These are phyloP conservation scores for Trametes meyenii DNA, from an alignment of 768 basidiomycete species.

Conservation along the genomic window DNA sequence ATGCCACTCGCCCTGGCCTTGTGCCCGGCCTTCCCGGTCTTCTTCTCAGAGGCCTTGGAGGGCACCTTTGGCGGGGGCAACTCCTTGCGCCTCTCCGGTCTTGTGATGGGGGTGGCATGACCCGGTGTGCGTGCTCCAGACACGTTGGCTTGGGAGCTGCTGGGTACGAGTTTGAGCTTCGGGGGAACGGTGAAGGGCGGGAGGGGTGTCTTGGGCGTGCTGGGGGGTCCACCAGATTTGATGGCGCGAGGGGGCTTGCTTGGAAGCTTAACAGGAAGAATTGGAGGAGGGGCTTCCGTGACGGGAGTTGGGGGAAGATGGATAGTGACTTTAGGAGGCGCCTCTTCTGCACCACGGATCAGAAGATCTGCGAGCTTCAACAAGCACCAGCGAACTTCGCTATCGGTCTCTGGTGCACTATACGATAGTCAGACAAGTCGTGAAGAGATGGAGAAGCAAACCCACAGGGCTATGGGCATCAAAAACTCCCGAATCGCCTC, in stretches of 20 bases:
- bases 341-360: slow-evolving; percentile 81
- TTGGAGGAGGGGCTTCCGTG: slow-evolving; percentile 56
- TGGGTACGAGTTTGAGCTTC: slow-evolving; percentile 61
- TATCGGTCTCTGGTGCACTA: slow-evolving; percentile 76
- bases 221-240: slow-evolving; percentile 39
- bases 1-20: slow-evolving; percentile 81
- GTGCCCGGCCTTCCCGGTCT: slow-evolving; percentile 49
- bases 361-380: slow-evolving; percentile 91
- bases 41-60: slow-evolving; percentile 30
- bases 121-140: slow-evolving; percentile 34
- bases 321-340: slow-evolving; percentile 83
- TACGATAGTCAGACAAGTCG: background rate
- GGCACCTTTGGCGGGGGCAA: slow-evolving; percentile 24
- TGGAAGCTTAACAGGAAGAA: slow-evolving; percentile 56
- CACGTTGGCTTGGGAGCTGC: slow-evolving; percentile 30
- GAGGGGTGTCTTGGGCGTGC: slow-evolving; percentile 32
- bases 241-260: slow-evolving; percentile 42
- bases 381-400: slow-evolving; percentile 89
- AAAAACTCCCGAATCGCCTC: slow-evolving; percentile 77
- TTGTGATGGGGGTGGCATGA: slow-evolving; percentile 12
- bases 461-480: slow-evolving; percentile 82
- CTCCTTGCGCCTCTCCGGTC: slow-evolving; percentile 14
- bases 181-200: slow-evolving; percentile 41
- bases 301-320: slow-evolving; percentile 79
- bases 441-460: slow-evolving; percentile 1